Conservation (phyloP, 208 protist genomes). For the Blechomonas ayalai region DNA sequence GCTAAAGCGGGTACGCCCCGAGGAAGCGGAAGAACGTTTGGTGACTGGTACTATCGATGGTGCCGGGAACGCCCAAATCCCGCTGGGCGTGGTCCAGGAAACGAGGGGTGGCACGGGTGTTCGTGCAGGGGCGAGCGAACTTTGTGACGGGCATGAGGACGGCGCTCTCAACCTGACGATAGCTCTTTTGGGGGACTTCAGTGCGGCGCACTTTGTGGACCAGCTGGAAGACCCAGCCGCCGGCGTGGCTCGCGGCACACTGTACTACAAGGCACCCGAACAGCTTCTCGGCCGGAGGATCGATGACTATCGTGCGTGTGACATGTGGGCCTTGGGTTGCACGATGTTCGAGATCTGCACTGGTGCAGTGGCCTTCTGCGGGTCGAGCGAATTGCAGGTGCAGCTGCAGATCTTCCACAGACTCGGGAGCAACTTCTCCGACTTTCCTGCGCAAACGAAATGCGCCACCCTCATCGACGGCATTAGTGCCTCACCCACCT, state of each 20-base stretch:
- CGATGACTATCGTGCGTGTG: conserved; percentile 35
- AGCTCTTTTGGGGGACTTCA: conserved; percentile 75
- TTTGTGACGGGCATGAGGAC: too few species aligned
- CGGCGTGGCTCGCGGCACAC: conserved; percentile 36
- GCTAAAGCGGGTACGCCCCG: conserved; percentile 19
- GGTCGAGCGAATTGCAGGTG: conserved; percentile 57
- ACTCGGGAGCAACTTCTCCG: conserved; percentile 44
- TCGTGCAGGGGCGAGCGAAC: neutral
- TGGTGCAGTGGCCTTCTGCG: conserved; percentile 34
- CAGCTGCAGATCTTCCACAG: conserved; percentile 47
- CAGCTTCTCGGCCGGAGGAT: conserved; percentile 47
- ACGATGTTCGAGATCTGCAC: conserved; percentile 66
- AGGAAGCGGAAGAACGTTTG: too few species aligned
- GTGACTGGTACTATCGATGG: neutral
- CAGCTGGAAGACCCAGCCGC: conserved; percentile 10
- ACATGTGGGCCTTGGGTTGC: conserved; percentile 76
- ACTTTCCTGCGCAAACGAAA: conserved; percentile 23
- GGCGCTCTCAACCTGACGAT: too few species aligned
- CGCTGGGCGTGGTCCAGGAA: neutral
- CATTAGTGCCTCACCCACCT: conserved; percentile 17
- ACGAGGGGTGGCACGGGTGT: neutral
- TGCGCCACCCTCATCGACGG: conserved; percentile 31
- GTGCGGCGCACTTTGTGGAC: conserved; percentile 41
- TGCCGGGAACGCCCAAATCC: neutral
- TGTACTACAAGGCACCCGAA: conserved; percentile 78